These are phyloP conservation scores for Pouteria glomerata DNA, from an alignment of 148 eudicot genomes.

Conservation along the genomic window DNA sequence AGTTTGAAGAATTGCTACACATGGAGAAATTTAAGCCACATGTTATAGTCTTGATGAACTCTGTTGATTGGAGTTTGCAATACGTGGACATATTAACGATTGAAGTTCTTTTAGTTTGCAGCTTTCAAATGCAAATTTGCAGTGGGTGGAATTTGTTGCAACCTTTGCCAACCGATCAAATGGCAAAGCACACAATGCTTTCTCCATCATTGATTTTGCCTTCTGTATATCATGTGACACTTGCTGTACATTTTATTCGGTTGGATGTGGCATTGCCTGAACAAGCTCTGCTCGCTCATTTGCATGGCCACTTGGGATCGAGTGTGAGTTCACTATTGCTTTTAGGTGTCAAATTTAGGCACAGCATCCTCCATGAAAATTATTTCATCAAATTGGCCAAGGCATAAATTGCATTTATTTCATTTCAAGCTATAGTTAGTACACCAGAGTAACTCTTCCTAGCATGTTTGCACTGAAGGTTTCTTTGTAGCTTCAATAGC, in stretches of 20 bases:
- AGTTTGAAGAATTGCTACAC: slow-evolving; percentile 56
- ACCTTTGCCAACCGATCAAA: slow-evolving; percentile 79
- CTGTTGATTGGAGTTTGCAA: slow-evolving; percentile 42
- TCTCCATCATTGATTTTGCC: slow-evolving; percentile 78
- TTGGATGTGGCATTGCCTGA: slow-evolving; percentile 79
- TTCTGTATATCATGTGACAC: slow-evolving; percentile 56
- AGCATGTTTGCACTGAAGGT: slow-evolving; percentile 79
- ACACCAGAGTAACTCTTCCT: slow-evolving; percentile 95
- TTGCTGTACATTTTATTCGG: slow-evolving; percentile 64
- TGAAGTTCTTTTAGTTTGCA: slow-evolving; percentile 43
- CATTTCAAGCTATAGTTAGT: slow-evolving; percentile 85
- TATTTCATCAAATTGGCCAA: slow-evolving; percentile 88
- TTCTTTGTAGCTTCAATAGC: slow-evolving; percentile 78
- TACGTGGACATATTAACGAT: slow-evolving; percentile 41
- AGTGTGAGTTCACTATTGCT: slow-evolving; percentile 90
- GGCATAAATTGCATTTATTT: slow-evolving; percentile 89
- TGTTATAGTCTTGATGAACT: slow-evolving; percentile 68
- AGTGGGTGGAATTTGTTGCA: slow-evolving; percentile 70
- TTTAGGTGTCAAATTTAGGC: slow-evolving; percentile 91
- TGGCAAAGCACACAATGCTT: slow-evolving; percentile 68
- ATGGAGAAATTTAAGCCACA: slow-evolving; percentile 85
- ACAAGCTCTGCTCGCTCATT: slow-evolving; percentile 98
- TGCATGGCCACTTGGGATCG: slow-evolving; percentile 94
- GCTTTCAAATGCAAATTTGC: slow-evolving; percentile 66
- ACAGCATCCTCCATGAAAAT: slow-evolving; percentile 76